Percentiles rank a stretch among this genome's conserved stretches.
phyloP scores from a whole-genome alignment of 1,284 basidiomycete species.

The Ustilago hordei region DNA sequence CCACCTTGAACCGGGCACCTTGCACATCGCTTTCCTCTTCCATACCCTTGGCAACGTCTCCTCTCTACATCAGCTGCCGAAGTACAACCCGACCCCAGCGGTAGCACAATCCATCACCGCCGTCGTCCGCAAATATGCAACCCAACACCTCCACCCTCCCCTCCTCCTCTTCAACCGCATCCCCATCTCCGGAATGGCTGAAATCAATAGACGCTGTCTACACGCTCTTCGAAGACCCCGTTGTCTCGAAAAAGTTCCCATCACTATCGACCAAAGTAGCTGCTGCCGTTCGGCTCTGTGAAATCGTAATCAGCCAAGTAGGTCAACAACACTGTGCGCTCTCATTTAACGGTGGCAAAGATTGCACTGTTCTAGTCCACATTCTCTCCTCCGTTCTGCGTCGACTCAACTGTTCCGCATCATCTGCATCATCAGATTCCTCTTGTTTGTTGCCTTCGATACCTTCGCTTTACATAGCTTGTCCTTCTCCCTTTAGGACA shows the following conservation, averaged over 20 bases:
- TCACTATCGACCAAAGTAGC: slow-evolving; percentile 46
- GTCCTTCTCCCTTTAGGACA: slow-evolving; percentile 84
- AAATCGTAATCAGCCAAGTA: slow-evolving; percentile 57
- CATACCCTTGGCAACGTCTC: not conserved
- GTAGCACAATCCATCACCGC: too few species aligned
- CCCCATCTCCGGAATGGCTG: slow-evolving; percentile 45
- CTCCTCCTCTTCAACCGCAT: slow-evolving; percentile 8
- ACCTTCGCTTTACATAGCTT: slow-evolving; percentile 87
- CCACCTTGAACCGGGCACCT: not conserved
- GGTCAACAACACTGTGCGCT: slow-evolving; percentile 70
- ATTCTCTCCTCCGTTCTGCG: slow-evolving; percentile 81
- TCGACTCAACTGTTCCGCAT: slow-evolving; percentile 60
- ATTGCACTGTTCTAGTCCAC: slow-evolving; percentile 92
- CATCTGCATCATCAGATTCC: slow-evolving; percentile 24
- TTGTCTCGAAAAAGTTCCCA: slow-evolving; percentile 31
- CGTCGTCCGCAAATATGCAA: slow-evolving; percentile 5
- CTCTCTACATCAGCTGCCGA: not conserved
- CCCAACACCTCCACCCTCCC: slow-evolving; percentile 13
- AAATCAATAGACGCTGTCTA: slow-evolving; percentile 66
- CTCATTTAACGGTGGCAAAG: slow-evolving; percentile 98
- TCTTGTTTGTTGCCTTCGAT: slow-evolving; percentile 72
- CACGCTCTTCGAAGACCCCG: slow-evolving; percentile 53
- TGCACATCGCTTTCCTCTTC: not conserved
- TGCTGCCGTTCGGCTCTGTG: slow-evolving; percentile 54
- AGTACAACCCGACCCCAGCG: too few species aligned